phyloP scores from a whole-genome alignment of 2,329 filamentous ascomycete species.

The Periconia macrospinosa region DNA sequence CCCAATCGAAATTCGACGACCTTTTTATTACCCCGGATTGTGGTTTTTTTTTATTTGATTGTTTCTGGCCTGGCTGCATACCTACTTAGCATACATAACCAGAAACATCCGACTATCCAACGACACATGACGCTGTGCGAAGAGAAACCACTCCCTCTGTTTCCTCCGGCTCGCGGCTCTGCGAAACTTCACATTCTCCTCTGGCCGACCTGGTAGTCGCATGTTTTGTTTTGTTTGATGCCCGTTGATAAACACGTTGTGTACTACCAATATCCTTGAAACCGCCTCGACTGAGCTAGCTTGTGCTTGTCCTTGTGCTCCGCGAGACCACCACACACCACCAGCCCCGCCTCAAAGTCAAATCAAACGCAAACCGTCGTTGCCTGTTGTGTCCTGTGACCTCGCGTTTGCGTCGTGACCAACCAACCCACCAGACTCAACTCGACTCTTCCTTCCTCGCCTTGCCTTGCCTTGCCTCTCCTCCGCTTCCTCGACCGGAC shows the following conservation, averaged over 20 bases:
- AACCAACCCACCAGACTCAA: too few species aligned
- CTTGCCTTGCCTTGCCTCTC: too few species aligned
- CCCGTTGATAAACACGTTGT: neutral
- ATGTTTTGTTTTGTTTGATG: neutral
- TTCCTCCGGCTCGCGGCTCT: neutral
- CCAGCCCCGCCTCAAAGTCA: too few species aligned
- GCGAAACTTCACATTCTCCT: neutral
- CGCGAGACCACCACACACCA: too few species aligned
- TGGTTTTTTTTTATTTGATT: neutral
- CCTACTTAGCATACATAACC: neutral
- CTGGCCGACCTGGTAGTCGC: neutral
- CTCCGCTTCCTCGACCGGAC: too few species aligned
- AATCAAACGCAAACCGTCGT: too few species aligned
- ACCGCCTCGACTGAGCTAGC: neutral
- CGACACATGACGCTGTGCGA: neutral
- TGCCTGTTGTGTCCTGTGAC: too few species aligned
- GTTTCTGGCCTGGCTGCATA: neutral
- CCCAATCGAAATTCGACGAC: neutral
- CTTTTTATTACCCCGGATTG: neutral
- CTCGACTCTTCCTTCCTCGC: too few species aligned
- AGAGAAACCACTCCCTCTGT: too few species aligned
- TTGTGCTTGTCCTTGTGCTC: too few species aligned
- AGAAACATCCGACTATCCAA: neutral
- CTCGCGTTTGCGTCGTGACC: too few species aligned
- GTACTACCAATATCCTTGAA: neutral